Base-by-base conservation (phyloP, 768 basidiomycete genomes). In the Royoungia palumana region DNA sequence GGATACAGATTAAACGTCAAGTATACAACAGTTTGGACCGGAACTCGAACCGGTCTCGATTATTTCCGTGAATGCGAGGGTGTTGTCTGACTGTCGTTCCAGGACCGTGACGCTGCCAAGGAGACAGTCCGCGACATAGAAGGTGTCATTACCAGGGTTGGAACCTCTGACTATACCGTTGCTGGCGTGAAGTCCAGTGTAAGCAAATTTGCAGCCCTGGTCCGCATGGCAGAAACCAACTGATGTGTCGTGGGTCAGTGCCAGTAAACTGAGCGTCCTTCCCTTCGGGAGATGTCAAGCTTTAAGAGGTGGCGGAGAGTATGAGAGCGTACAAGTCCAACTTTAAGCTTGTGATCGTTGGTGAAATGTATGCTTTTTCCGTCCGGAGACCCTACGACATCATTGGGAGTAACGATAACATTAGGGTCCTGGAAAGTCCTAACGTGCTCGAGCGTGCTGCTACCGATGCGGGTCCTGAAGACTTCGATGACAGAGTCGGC, bases 401-500 rank as follows among this genome's bases (percentile, higher is more conserved):
- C 87, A 58, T 89, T 89, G 2, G 88, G 88, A 5, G 84, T 80
- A 11, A 75, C 35, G 20, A 89, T 73, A 11, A 78, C 62, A 12
- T 40, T 11, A 7, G 75, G 70, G 59, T 83, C 75, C 30, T 74
- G 65, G 17, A 88, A 67, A 5, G 88, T 88, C 50, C 64, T 72
- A 21, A 88, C 61, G 57, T 87, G 79, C 5, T 64, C 70, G 41
- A 87, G 55, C 2, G 59, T 69, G 20, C 65, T 58, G 45, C 72
- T 67, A 12, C 78, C 77, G 2, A 76, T 52, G 0, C 53, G 64
- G 1, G 80, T 82, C 57, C 74, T 76, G 62, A 89, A 88, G 19
- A 90, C 72, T 60, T 90, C 87, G 20, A 90, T 68, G 44, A 72
- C 77, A 1, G 85, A 86, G 60, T 89, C 81, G 1, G 87, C 84